Evolutionary conservation across 2,329 filamentous ascomycete genomes (phyloP).

Genomic region (Alternaria longipes): DNA sequence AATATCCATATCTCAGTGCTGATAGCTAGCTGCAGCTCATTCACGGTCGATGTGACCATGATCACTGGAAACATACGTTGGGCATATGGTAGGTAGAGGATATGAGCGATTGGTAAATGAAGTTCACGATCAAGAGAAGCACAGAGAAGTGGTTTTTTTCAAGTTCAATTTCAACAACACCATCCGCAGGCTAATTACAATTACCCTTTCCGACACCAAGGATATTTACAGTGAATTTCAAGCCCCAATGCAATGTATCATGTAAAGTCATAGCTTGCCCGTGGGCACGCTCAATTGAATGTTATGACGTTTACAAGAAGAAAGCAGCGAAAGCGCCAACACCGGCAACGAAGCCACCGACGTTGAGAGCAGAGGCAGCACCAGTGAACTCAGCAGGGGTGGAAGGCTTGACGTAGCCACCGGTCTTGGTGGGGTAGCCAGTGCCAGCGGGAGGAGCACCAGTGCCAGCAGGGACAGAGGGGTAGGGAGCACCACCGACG

Average conservation of each 20-base stretch:
- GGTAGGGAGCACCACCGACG: conserved; percentile 20
- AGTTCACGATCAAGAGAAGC: neutral
- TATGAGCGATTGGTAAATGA: too few relatives aligned
- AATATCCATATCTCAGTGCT: too few relatives aligned
- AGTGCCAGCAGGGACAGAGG: conserved; percentile 24
- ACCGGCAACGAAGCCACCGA: conserved; percentile 51
- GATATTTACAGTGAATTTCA: conserved; percentile 37
- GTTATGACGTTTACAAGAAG: conserved; percentile 54
- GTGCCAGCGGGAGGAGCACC: conserved; percentile 32
- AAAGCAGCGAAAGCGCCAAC: conserved; percentile 54
- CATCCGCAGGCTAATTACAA: conserved; percentile 38
- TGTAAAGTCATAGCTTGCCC: conserved; percentile 53
- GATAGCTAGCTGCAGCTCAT: too few relatives aligned
- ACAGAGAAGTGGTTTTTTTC: conserved; percentile 15
- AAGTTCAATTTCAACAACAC: conserved; percentile 35
- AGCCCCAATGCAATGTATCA: conserved; percentile 39
- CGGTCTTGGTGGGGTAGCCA: conserved; percentile 44
- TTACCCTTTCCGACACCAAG: conserved; percentile 39
- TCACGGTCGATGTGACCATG: too few relatives aligned
- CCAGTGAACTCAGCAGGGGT: conserved; percentile 49
- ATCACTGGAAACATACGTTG: too few relatives aligned
- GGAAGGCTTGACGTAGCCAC: conserved; percentile 43
- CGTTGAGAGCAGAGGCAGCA: conserved; percentile 49
- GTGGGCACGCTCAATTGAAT: conserved; percentile 41
- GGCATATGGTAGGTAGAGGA: too few relatives aligned